Percentiles rank a stretch among this genome's conserved stretches.
phyloP scores from a whole-genome alignment of 345 rosid species.

The Luvunga scandens region DNA sequence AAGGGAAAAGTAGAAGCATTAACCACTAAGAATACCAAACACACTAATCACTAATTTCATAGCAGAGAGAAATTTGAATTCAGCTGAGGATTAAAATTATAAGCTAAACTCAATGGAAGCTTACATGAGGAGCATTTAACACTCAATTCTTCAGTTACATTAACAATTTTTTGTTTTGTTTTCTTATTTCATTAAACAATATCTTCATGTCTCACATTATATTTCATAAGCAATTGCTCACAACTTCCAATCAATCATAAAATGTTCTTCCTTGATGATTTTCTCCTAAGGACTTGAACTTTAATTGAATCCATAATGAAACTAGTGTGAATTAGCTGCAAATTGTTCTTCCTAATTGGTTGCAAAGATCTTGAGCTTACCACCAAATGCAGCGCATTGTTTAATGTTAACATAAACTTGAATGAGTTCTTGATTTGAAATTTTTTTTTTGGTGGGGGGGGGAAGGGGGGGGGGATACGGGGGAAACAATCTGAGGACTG shows the following conservation, averaged over 20 bases:
- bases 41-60: not conserved
- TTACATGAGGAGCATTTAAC: not conserved
- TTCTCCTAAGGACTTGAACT: not conserved
- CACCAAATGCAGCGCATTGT: too few species aligned
- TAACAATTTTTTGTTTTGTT: not conserved
- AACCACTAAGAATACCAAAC: not conserved
- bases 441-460: too few species aligned
- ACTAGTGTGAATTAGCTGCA: not conserved
- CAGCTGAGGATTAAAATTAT: not conserved
- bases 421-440: not conserved
- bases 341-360: not conserved
- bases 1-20: not conserved
- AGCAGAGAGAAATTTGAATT: not conserved
- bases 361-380: too few species aligned
- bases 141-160: not conserved
- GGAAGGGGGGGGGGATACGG: not conserved
- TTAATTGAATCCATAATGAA: not conserved
- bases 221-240: not conserved
- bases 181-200: not conserved
- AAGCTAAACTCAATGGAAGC: not conserved
- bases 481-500: not conserved
- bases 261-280: not conserved
- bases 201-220: not conserved
- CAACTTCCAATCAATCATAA: not conserved
- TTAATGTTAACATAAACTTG: not conserved